These are phyloP conservation scores for Tritrichomonas musculus DNA, from an alignment of 208 protist species.

Conservation along the genomic window DNA sequence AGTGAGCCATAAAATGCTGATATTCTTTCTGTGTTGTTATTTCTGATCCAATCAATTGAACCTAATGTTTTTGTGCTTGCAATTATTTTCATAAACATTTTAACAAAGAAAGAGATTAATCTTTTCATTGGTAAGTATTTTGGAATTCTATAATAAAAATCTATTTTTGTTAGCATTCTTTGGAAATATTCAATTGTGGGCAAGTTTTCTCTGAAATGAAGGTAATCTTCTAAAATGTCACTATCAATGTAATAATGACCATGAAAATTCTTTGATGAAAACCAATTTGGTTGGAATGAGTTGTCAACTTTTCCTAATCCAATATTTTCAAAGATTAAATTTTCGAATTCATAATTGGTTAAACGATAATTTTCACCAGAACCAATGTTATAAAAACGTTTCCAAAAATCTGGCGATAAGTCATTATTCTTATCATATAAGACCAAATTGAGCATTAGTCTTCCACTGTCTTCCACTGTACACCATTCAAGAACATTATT, in stretches of 20 bases:
- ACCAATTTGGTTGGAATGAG: background rate
- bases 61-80: no score
- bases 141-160: background rate
- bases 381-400: constrained; percentile 5
- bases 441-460: background rate
- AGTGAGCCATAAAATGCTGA: no score
- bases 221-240: background rate
- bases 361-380: background rate
- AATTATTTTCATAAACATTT: no score
- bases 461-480: constrained; percentile 1
- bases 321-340: background rate
- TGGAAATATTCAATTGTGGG: background rate
- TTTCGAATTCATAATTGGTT: constrained; percentile 25
- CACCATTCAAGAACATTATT: constrained; percentile 18
- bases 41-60: no score
- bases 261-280: background rate
- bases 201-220: background rate
- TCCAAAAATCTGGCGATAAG: background rate
- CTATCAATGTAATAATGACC: background rate
- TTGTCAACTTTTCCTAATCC: background rate
- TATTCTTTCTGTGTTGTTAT: no score
- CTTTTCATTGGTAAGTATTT: background rate
- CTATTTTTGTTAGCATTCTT: background rate
- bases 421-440: background rate
- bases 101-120: background rate